Evolutionary conservation across 2,329 filamentous ascomycete species (phyloP).

Genomic region (Nemania diffusa): DNA sequence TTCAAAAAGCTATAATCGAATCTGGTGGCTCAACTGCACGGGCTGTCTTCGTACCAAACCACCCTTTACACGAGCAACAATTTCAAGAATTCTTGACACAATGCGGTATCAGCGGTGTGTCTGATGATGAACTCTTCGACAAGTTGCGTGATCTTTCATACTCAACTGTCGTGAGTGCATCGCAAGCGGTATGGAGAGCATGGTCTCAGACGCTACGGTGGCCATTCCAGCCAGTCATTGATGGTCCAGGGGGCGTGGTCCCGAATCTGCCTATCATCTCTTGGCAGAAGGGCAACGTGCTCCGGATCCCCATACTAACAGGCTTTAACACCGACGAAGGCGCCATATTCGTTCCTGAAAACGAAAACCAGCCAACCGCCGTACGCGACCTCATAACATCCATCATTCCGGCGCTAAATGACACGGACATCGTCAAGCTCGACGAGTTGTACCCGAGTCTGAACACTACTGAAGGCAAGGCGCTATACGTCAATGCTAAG

Average conservation of each 20-base stretch:
- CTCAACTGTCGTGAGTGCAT: slow-evolving; percentile 54
- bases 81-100: slow-evolving; percentile 65
- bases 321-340: slow-evolving; percentile 79
- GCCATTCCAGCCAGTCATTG: slow-evolving; percentile 77
- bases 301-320: slow-evolving; percentile 71
- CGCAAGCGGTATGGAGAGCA: slow-evolving; percentile 55
- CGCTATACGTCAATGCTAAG: slow-evolving; percentile 54
- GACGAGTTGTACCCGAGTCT: slow-evolving; percentile 72
- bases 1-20: slow-evolving; percentile 66
- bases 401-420: slow-evolving; percentile 67
- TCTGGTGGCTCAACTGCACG: slow-evolving; percentile 67
- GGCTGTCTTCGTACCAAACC: slow-evolving; percentile 62
- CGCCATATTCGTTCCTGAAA: slow-evolving; percentile 67
- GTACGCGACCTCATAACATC: slow-evolving; percentile 70
- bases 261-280: slow-evolving; percentile 66
- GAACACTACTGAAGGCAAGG: slow-evolving; percentile 49
- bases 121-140: slow-evolving; percentile 61
- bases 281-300: slow-evolving; percentile 64
- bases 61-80: slow-evolving; percentile 67
- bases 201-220: slow-evolving; percentile 61
- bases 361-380: slow-evolving; percentile 58
- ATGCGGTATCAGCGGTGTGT: slow-evolving; percentile 59
- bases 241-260: slow-evolving; percentile 65
- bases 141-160: slow-evolving; percentile 59
- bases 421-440: slow-evolving; percentile 64